phyloP scores from a whole-genome alignment of 2,329 filamentous ascomycete species.

The Aspergillus pseudonomiae region DNA sequence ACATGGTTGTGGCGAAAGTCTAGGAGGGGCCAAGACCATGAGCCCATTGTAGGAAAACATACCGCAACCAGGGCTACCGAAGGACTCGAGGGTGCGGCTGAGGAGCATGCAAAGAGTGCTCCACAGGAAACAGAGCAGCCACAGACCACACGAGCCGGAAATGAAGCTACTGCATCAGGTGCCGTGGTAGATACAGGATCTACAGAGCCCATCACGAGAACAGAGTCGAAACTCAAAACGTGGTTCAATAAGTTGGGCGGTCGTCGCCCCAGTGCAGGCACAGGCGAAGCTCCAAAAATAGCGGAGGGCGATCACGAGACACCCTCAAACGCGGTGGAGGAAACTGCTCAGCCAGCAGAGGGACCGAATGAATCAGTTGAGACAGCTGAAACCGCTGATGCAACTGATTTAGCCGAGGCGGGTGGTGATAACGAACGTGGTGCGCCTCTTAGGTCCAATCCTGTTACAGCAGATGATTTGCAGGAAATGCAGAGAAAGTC shows the following conservation, averaged over 20 bases:
- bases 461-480: slow-evolving; percentile 30
- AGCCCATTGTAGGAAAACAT: slow-evolving; percentile 15
- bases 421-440: slow-evolving; percentile 19
- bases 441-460: slow-evolving; percentile 37
- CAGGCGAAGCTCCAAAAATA: slow-evolving; percentile 14
- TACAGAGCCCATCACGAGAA: slow-evolving; percentile 12
- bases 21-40: slow-evolving; percentile 23
- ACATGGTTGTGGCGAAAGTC: slow-evolving; percentile 33
- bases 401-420: not conserved
- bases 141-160: slow-evolving; percentile 7
- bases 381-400: not conserved
- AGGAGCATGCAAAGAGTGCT: slow-evolving; percentile 4
- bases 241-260: slow-evolving; percentile 38
- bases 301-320: not conserved
- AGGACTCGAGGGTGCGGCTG: not conserved
- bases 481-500: slow-evolving; percentile 20
- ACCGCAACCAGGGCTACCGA: slow-evolving; percentile 6
- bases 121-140: slow-evolving; percentile 13
- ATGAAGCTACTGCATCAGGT: slow-evolving; percentile 7
- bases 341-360: not conserved
- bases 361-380: not conserved
- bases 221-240: slow-evolving; percentile 37
- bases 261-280: slow-evolving; percentile 31
- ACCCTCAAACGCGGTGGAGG: not conserved
- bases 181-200: slow-evolving; percentile 11